Percentiles rank a stretch among this genome's conserved stretches.
Conservation (phyloP, 2,329 filamentous ascomycete species). For the Verticillium tricorpus region DNA sequence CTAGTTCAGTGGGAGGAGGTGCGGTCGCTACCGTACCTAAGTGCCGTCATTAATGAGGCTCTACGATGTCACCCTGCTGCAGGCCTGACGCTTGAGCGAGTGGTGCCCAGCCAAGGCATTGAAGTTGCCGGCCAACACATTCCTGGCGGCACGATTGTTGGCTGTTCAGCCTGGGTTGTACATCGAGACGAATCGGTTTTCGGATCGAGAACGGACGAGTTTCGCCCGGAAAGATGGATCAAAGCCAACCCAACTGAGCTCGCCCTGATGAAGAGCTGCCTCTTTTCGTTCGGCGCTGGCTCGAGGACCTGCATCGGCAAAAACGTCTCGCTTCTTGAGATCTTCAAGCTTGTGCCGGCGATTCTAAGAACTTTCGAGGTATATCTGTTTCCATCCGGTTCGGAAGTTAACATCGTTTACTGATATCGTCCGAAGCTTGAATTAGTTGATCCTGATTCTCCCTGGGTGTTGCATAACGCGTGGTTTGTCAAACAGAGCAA, state of each 20-base stretch:
- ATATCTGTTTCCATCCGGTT: neutral
- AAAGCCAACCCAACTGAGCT: neutral
- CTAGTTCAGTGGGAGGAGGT: constrained; percentile 4
- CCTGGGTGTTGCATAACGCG: neutral
- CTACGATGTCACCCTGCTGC: constrained; percentile 3
- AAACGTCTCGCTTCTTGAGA: constrained; percentile 3
- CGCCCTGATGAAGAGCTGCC: neutral
- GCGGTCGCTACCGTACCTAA: constrained; percentile 1
- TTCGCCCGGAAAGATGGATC: constrained; percentile 3
- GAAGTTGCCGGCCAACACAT: neutral
- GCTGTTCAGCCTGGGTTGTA: constrained; percentile 2
- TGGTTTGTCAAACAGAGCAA: constrained; percentile 4
- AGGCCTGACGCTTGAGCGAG: neutral
- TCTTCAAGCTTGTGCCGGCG: constrained; percentile 3
- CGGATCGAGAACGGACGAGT: neutral
- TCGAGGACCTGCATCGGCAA: constrained; percentile 4
- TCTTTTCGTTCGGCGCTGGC: constrained; percentile 3
- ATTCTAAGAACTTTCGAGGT: constrained; percentile 1
- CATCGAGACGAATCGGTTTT: constrained; percentile 1
- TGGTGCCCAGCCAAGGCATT: neutral
- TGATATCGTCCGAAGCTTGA: neutral
- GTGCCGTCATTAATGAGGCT: constrained; percentile 1
- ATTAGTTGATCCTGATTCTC: neutral
- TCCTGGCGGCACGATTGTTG: constrained; percentile 2
- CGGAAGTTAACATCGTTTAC: neutral